Percentiles rank a stretch among this genome's conserved stretches.
These are phyloP conservation scores for Monosporascus sp. DNA, from an alignment of 2,329 filamentous ascomycete genomes.

Conservation along the genomic window DNA sequence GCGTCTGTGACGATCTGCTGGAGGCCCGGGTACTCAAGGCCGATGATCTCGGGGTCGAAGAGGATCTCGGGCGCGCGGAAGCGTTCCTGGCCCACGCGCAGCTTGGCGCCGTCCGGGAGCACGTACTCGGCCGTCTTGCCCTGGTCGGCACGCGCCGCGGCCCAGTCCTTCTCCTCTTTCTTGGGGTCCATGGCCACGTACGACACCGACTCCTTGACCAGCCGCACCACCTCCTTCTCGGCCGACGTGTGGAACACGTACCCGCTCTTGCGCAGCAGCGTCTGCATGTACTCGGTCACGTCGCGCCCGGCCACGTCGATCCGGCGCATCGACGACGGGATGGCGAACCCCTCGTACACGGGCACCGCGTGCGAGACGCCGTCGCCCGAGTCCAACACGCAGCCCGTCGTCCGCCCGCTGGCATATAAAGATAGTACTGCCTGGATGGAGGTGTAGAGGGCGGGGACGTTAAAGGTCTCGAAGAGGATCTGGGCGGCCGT, in stretches of 20 bases:
- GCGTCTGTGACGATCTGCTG: conserved; percentile 98
- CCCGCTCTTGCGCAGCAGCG: conserved; percentile 83
- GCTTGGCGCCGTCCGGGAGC: conserved; percentile 86
- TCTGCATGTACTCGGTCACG: conserved; percentile 92
- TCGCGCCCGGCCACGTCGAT: conserved; percentile 96
- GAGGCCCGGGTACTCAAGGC: conserved; percentile 91
- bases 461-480: conserved; percentile 97
- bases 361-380: conserved; percentile 96
- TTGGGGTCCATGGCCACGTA: conserved; percentile 89
- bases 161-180: conserved; percentile 96
- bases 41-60: conserved; percentile 95
- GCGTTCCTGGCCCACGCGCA: conserved; percentile 86
- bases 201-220: conserved; percentile 92
- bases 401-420: conserved; percentile 90
- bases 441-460: conserved; percentile 94
- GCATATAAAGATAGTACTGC: conserved; percentile 94
- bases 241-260: conserved; percentile 96
- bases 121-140: conserved; percentile 81
- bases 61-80: conserved; percentile 96
- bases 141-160: conserved; percentile 69
- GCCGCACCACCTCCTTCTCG: conserved; percentile 96
- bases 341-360: conserved; percentile 96
- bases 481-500: conserved; percentile 96
- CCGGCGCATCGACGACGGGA: conserved; percentile 88
- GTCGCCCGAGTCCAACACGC: conserved; percentile 92